Base-by-base conservation (phyloP, 495 filamentous ascomycete genomes). In the Trichoderma erinaceum region DNA sequence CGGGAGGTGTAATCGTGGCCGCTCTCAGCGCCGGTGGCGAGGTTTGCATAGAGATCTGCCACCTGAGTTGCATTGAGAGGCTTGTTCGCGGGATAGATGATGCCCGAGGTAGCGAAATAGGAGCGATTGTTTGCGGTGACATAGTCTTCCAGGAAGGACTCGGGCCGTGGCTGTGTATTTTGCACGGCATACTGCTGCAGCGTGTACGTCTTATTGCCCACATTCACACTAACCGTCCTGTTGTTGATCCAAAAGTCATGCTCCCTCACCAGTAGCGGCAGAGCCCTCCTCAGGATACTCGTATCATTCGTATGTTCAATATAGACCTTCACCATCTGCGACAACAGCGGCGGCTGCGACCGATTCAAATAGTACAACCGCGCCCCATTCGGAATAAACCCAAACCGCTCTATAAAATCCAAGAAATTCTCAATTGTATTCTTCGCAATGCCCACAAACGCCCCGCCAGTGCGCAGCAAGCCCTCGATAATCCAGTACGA, bases 341-440 rank as follows among this genome's bases (percentile, higher is more conserved):
- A 76, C n/a, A 84, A 71, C 48, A 84, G 70, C 0, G 81, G 81
- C 11, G 81, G 81, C 68, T 84, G 81, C 7, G 80, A 82, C 27
- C 81, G 74, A 70, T 84, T 80, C 16, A 81, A 68, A 68, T 82
- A 84, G 69, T 84, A 83, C 44, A 81, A 41, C 21, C 81, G 74
- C 63, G 80, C 80, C 18, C 81, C 81, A 29, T 84, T 84, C 63
- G 81, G 81, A 13, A 84, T 75, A 68, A 84, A 84, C 46, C 81
- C 81, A 64, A 81, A 78, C n/a, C 75, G 72, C 1, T 84, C 81
- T 10, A 84, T 77, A 32, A 83, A 77, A 61, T 84, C 81, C 13
- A 83, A 71, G 67, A 83, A 84, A 69, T 84, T 84, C 71, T 83
- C 80, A 41, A 84, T 81, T 50, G 78, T 84, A 73, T 84, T 81